These are phyloP conservation scores for Helichrysum umbraculigerum DNA, from an alignment of 129 eudicot species.

Conservation along the genomic window DNA sequence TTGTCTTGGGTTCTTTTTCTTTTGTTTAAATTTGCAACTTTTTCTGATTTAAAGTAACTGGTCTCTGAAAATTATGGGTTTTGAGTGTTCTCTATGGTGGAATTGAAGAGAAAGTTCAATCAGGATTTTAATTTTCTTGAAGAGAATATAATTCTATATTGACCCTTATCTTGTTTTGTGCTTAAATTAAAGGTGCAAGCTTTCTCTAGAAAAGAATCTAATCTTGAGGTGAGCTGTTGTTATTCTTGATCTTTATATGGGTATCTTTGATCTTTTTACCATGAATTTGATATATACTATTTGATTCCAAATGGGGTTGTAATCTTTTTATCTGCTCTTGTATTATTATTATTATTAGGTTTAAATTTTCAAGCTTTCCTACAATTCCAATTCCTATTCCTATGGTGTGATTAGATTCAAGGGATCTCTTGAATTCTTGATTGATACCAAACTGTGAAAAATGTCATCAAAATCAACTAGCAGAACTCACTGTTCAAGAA, in stretches of 20 bases:
- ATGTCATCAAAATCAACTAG: slow-evolving; percentile 71
- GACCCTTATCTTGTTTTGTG: slow-evolving; percentile 30
- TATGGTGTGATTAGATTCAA: slow-evolving; percentile 15
- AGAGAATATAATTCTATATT: slow-evolving; percentile 31
- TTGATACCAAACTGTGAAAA: not conserved
- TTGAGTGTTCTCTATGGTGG: slow-evolving; percentile 3
- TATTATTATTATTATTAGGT: slow-evolving; percentile 18
- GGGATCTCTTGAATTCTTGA: slow-evolving; percentile 22
- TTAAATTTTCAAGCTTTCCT: slow-evolving; percentile 20
- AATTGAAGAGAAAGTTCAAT: not conserved
- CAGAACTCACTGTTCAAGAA: slow-evolving; percentile 48
- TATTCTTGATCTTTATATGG: slow-evolving; percentile 21
- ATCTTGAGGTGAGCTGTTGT: slow-evolving; percentile 32
- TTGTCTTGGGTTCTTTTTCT: not conserved
- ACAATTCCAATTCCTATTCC: not conserved
- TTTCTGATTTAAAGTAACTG: not conserved
- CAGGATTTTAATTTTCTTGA: not conserved
- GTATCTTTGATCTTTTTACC: slow-evolving; percentile 21
- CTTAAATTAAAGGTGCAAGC: slow-evolving; percentile 32
- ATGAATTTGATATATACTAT: slow-evolving; percentile 20
- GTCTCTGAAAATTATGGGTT: slow-evolving; percentile 20
- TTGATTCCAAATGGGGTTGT: slow-evolving; percentile 15
- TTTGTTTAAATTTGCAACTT: not conserved
- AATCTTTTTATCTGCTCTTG: slow-evolving; percentile 16
- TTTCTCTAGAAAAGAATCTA: slow-evolving; percentile 29